phyloP scores from a whole-genome alignment of 352 stramenopile genomes.

The Pythium graminicola region DNA sequence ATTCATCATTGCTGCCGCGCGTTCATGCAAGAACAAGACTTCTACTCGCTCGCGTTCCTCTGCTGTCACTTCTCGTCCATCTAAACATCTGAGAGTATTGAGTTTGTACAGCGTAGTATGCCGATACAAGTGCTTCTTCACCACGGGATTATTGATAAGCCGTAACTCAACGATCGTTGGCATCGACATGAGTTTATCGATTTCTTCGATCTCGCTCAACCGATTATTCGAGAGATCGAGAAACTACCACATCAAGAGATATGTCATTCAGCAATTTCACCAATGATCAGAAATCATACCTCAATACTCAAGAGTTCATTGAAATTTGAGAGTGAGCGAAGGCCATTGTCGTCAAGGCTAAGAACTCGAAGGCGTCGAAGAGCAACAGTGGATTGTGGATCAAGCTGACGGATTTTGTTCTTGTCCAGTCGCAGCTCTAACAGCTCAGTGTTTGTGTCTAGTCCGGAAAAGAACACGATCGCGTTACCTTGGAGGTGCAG shows the following conservation, averaged over 20 bases:
- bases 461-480: slow-evolving; percentile 55
- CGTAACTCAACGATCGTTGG: slow-evolving; percentile 61
- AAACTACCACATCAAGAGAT: slow-evolving; percentile 24
- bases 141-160: slow-evolving; percentile 63
- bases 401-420: slow-evolving; percentile 79
- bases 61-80: slow-evolving; percentile 58
- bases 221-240: slow-evolving; percentile 78
- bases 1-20: slow-evolving; percentile 27
- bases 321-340: slow-evolving; percentile 66
- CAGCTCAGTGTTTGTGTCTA: slow-evolving; percentile 57
- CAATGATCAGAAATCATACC: slow-evolving; percentile 23
- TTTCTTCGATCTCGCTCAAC: slow-evolving; percentile 65
- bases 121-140: slow-evolving; percentile 81
- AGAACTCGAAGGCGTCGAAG: slow-evolving; percentile 51
- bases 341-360: slow-evolving; percentile 71
- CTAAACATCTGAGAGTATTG: slow-evolving; percentile 42
- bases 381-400: slow-evolving; percentile 39
- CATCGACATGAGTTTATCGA: slow-evolving; percentile 55
- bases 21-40: slow-evolving; percentile 64
- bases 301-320: slow-evolving; percentile 61
- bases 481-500: slow-evolving; percentile 77
- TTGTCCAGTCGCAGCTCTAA: slow-evolving; percentile 71
- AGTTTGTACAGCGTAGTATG: slow-evolving; percentile 60
- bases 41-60: slow-evolving; percentile 75
- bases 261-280: background rate